Conservation (phyloP, 2,329 filamentous ascomycete genomes). For the Aureobasidium uvarum region DNA sequence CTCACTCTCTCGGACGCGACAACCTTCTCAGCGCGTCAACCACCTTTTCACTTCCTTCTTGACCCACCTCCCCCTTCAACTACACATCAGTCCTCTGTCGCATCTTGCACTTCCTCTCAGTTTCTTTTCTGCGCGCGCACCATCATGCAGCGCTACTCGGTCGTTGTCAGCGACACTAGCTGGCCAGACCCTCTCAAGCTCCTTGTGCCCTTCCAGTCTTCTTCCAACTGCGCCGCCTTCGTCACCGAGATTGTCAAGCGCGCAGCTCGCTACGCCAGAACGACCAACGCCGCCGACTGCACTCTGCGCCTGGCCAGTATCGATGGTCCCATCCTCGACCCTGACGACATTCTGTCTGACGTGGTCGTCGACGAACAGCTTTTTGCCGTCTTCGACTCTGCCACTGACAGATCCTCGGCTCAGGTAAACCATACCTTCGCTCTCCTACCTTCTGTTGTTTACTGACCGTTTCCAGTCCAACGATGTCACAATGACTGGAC, state of each 20-base stretch:
- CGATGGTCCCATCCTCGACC: slow-evolving; percentile 35
- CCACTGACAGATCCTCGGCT: background rate
- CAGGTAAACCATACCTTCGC: background rate
- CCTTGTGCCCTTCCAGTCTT: slow-evolving; percentile 31
- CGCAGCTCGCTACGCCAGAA: slow-evolving; percentile 27
- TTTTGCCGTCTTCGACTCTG: slow-evolving; percentile 31
- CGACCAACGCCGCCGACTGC: slow-evolving; percentile 29
- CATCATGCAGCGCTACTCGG: slow-evolving; percentile 33
- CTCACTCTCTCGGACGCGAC: background rate
- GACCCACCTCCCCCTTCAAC: background rate
- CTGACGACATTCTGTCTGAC: slow-evolving; percentile 34
- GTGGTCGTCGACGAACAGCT: slow-evolving; percentile 33
- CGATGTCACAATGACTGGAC: background rate
- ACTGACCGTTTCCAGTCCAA: background rate
- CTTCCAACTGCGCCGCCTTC: slow-evolving; percentile 29
- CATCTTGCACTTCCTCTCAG: background rate
- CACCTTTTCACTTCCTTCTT: background rate
- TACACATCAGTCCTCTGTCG: background rate
- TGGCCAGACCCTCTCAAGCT: slow-evolving; percentile 27
- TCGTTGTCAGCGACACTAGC: slow-evolving; percentile 29
- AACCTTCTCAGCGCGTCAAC: background rate
- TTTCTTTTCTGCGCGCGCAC: background rate
- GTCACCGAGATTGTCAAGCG: slow-evolving; percentile 31
- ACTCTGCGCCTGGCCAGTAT: slow-evolving; percentile 33
- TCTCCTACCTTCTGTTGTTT: too few species aligned